Conservation (phyloP, 73 alveolate species). For the Uronychia binucleata region DNA sequence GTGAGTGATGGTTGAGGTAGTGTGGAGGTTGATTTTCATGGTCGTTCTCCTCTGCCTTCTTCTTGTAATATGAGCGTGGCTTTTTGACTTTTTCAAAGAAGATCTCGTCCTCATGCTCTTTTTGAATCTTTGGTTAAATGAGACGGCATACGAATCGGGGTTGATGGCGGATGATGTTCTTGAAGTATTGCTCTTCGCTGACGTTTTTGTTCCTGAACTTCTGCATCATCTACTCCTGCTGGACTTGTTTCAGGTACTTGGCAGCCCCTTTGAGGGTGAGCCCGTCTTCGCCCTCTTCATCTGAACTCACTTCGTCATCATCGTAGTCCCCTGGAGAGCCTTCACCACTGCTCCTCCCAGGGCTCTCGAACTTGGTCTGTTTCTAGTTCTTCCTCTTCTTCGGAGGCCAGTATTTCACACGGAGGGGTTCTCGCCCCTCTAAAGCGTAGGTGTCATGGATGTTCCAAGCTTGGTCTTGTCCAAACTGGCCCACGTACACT, state of each 20-base stretch:
- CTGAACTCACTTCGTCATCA: conserved; percentile 3
- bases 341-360: conserved; percentile 6
- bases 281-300: conserved; percentile 22
- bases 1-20: too few species aligned
- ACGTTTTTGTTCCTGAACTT: conserved; percentile 7
- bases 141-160: neutral
- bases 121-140: neutral
- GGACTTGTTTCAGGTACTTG: conserved; percentile 18
- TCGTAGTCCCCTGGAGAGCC: conserved; percentile 10
- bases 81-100: neutral
- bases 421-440: conserved; percentile 15
- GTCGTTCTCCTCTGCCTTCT: neutral
- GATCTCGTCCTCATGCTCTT: neutral
- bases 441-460: conserved; percentile 37
- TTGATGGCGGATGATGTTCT: conserved; percentile 20
- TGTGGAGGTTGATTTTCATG: too few species aligned
- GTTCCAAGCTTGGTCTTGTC: conserved; percentile 37
- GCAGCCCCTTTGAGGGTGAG: conserved; percentile 54
- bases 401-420: conserved; percentile 26
- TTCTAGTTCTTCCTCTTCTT: neutral
- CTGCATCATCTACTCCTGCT: conserved; percentile 19
- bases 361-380: neutral
- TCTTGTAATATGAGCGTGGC: neutral
- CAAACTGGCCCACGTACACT: conserved; percentile 53
- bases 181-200: conserved; percentile 47